A percentile compares a stretch with the other conserved stretches of the same genome.
These are phyloP conservation scores for Alternaria tenuissima DNA, from an alignment of 2,329 filamentous ascomycete species.

Conservation along the genomic window DNA sequence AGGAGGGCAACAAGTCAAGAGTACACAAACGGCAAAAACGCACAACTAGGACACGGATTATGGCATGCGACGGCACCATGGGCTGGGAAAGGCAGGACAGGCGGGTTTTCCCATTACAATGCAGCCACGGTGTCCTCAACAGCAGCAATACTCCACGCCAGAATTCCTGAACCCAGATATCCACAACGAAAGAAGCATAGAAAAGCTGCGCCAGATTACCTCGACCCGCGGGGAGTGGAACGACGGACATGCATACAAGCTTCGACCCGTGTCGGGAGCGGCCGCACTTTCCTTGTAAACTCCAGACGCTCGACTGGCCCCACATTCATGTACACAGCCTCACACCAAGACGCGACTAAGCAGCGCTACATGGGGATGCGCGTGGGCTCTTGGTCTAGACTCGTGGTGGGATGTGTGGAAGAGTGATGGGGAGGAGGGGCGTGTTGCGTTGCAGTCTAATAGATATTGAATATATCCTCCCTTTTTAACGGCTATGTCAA, in stretches of 20 bases:
- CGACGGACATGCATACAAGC: constrained; percentile 23
- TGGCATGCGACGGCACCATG: neutral
- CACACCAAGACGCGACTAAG: constrained; percentile 3
- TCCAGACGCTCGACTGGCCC: constrained; percentile 1
- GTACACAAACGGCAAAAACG: neutral
- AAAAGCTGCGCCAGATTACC: no score
- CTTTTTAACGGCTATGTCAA: no score
- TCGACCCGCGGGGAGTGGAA: accelerated
- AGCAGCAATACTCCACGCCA: no score
- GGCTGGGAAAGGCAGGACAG: neutral
- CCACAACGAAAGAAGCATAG: no score
- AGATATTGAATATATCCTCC: no score
- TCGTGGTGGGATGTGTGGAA: no score
- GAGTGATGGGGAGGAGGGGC: no score
- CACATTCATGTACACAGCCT: constrained; percentile 22
- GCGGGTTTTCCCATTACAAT: neutral
- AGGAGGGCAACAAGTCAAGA: neutral
- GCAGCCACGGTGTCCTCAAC: neutral
- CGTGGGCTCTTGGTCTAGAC: no score
- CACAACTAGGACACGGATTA: neutral
- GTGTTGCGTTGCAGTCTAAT: no score
- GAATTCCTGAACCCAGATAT: neutral
- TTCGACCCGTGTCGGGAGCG: constrained; percentile 29
- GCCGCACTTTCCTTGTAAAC: neutral
- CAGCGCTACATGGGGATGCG: neutral